Evolutionary conservation across 139 green algal species (phyloP).

Genomic region (Chlorella sp.): DNA sequence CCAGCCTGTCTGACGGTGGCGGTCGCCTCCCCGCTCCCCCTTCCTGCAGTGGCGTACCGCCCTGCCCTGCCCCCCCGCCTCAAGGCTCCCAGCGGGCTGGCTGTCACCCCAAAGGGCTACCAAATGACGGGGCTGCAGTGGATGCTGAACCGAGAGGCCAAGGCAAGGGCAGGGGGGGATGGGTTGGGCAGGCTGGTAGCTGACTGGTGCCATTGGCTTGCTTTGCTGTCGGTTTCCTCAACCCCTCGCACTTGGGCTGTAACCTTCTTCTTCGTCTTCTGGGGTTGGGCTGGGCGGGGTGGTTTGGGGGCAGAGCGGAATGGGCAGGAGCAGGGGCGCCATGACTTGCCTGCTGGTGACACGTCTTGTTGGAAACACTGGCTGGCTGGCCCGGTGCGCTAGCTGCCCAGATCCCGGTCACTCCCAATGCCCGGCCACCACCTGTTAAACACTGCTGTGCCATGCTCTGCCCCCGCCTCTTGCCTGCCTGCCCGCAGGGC

Average conservation of each 20-base stretch:
- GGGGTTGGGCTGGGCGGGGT: neutral
- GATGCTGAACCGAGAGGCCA: constrained; percentile 67
- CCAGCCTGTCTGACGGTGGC: neutral
- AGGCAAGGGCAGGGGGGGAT: neutral
- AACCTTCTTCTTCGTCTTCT: too few relatives aligned
- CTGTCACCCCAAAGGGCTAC: constrained; percentile 57
- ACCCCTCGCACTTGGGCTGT: too few relatives aligned
- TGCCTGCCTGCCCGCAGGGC: constrained; percentile 22
- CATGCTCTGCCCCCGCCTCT: neutral
- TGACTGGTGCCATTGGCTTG: too few relatives aligned
- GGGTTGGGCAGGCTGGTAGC: neutral
- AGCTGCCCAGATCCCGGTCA: neutral
- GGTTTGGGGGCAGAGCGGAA: too few relatives aligned
- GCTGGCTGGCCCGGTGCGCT: neutral
- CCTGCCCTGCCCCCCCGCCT: neutral
- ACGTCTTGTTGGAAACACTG: too few relatives aligned
- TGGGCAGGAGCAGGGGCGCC: too few relatives aligned
- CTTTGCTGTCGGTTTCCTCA: too few relatives aligned
- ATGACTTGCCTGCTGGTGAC: neutral
- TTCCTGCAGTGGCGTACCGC: constrained; percentile 7
- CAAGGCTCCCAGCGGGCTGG: constrained; percentile 21
- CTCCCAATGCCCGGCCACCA: neutral
- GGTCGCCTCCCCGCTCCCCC: neutral
- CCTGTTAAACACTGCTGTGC: neutral
- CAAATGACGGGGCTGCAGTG: constrained; percentile 69